Evolutionary conservation across 2,329 filamentous ascomycete genomes (phyloP).

Genomic region (Chalara sp.): DNA sequence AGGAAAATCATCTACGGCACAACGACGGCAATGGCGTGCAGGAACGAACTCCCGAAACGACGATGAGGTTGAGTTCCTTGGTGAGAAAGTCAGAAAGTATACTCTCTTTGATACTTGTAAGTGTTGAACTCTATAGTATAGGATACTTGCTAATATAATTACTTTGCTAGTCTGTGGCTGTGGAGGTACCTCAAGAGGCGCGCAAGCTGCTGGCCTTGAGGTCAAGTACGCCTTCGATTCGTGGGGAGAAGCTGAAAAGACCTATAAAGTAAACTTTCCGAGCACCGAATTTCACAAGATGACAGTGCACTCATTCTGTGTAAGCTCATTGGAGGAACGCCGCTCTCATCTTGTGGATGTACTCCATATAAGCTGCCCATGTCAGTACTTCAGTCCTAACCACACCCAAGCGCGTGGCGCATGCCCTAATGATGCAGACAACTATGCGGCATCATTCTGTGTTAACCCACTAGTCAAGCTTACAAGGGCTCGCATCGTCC

Average conservation of each 20-base stretch:
- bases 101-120: slow-evolving; percentile 17
- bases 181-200: slow-evolving; percentile 63
- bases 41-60: not conserved
- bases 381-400: slow-evolving; percentile 66
- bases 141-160: not conserved
- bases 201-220: slow-evolving; percentile 48
- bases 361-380: slow-evolving; percentile 70
- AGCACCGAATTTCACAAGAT: slow-evolving; percentile 24
- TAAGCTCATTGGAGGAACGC: slow-evolving; percentile 1
- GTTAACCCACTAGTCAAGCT: slow-evolving; percentile 49
- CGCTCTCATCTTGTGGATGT: slow-evolving; percentile 47
- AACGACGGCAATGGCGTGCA: slow-evolving; percentile 7
- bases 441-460: slow-evolving; percentile 50
- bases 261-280: slow-evolving; percentile 14
- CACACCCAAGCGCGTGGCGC: slow-evolving; percentile 44
- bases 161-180: slow-evolving; percentile 48
- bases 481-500: slow-evolving; percentile 59
- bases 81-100: slow-evolving; percentile 5
- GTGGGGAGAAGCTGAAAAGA: slow-evolving; percentile 18
- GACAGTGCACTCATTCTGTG: slow-evolving; percentile 43
- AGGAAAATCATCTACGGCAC: not conserved
- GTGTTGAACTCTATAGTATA: not conserved
- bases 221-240: slow-evolving; percentile 58
- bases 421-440: slow-evolving; percentile 56
- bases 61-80: not conserved